phyloP scores from a whole-genome alignment of 345 rosid genomes.

The Citrus trifoliata region DNA sequence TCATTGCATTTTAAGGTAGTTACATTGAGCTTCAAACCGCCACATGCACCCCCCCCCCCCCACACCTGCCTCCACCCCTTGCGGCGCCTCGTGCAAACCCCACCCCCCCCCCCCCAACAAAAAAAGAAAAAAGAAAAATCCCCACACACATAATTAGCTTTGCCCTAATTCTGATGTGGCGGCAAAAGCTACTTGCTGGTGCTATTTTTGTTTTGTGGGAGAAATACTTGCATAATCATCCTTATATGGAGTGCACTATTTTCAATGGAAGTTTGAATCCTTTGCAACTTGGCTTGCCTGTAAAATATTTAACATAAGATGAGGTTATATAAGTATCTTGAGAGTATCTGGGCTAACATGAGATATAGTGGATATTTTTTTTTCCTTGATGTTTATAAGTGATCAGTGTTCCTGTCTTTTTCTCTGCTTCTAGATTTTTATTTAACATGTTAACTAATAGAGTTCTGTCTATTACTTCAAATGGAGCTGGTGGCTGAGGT shows the following conservation, averaged over 20 bases:
- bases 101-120: no score
- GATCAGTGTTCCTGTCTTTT: neutral
- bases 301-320: neutral
- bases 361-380: neutral
- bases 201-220: neutral
- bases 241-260: neutral
- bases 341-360: neutral
- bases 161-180: neutral
- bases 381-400: no score
- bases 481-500: neutral
- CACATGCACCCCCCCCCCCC: no score
- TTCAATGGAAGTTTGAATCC: neutral
- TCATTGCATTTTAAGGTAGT: neutral
- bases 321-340: neutral
- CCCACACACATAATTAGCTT: neutral
- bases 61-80: accelerated
- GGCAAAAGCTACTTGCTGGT: neutral
- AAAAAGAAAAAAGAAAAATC: no score
- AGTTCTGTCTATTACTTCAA: neutral
- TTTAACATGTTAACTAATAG: neutral
- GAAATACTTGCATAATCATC: neutral
- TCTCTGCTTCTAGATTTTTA: neutral
- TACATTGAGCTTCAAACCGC: no score
- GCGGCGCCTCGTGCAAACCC: no score
- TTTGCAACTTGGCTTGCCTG: neutral